phyloP scores from a whole-genome alignment of 306 rosid genomes.

The Betula pendula region DNA sequence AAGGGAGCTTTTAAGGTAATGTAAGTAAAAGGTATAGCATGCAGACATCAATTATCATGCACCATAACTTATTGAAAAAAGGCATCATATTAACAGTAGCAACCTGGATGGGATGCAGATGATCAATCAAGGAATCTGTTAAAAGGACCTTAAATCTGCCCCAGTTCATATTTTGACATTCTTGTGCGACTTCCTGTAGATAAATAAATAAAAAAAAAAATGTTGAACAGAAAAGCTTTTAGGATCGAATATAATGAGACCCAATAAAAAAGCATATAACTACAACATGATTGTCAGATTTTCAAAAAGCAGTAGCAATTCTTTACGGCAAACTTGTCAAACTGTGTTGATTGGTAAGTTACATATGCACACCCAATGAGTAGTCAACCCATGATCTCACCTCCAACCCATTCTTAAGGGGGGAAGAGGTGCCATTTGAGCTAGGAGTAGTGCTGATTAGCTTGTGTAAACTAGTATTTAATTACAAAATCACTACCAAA shows the following conservation, averaged over 20 bases:
- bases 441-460: not conserved
- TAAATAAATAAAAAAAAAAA: constrained; percentile 1
- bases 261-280: constrained; percentile 6
- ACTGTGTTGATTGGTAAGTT: not conserved
- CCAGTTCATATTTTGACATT: constrained; percentile 87
- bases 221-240: constrained; percentile 5
- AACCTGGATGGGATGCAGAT: constrained; percentile 93
- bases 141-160: constrained; percentile 77
- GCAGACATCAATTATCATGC: constrained; percentile 13
- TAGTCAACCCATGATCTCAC: not conserved
- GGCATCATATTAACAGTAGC: constrained; percentile 15
- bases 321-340: not conserved
- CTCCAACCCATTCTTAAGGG: not conserved
- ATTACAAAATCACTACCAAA: not conserved
- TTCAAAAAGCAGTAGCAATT: not conserved
- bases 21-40: constrained; percentile 14
- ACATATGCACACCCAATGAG: not conserved
- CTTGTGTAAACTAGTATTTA: not conserved
- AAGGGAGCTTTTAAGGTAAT: constrained; percentile 1
- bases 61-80: constrained; percentile 21
- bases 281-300: constrained; percentile 5
- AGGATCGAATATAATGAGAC: constrained; percentile 10
- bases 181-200: constrained; percentile 73
- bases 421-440: not conserved
- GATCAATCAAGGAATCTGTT: constrained; percentile 75